phyloP scores from a whole-genome alignment of 257 asterid species.

The Forsythia viridissima region DNA sequence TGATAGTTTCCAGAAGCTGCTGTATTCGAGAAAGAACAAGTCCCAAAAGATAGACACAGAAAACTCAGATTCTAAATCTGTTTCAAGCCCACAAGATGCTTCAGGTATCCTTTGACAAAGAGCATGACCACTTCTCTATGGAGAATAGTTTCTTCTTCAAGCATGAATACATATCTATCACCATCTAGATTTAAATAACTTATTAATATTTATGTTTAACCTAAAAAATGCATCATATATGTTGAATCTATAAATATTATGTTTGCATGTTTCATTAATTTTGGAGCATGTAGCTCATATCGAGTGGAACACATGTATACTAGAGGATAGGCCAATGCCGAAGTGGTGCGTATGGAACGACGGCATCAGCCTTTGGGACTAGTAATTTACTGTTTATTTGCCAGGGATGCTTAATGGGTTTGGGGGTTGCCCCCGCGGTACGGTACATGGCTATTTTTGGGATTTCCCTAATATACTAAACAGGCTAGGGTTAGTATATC shows the following conservation, averaged over 20 bases:
- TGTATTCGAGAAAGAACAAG: constrained; percentile 66
- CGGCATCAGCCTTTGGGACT: too few relatives aligned
- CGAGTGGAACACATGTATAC: too few relatives aligned
- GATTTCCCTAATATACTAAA: too few relatives aligned
- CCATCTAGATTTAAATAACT: background rate
- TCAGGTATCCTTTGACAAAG: constrained; percentile 50
- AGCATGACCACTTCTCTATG: constrained; percentile 15
- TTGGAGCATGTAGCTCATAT: too few relatives aligned
- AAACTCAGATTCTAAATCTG: constrained; percentile 46
- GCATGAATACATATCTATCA: background rate
- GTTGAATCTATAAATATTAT: background rate
- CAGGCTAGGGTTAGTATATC: too few relatives aligned
- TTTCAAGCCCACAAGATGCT: constrained; percentile 50
- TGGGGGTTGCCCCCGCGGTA: too few relatives aligned
- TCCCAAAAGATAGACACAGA: constrained; percentile 47
- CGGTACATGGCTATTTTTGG: too few relatives aligned
- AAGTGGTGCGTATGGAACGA: too few relatives aligned
- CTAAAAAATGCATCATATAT: constrained; percentile 6
- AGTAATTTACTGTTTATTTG: too few relatives aligned
- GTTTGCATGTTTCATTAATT: background rate
- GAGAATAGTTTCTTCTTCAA: background rate
- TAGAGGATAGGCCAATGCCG: too few relatives aligned
- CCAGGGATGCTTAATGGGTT: too few relatives aligned
- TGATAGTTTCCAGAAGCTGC: constrained; percentile 48
- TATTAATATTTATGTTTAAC: background rate